Evolutionary conservation across 2,329 filamentous ascomycete species (phyloP).

Genomic region (Thielaviopsis populi): DNA sequence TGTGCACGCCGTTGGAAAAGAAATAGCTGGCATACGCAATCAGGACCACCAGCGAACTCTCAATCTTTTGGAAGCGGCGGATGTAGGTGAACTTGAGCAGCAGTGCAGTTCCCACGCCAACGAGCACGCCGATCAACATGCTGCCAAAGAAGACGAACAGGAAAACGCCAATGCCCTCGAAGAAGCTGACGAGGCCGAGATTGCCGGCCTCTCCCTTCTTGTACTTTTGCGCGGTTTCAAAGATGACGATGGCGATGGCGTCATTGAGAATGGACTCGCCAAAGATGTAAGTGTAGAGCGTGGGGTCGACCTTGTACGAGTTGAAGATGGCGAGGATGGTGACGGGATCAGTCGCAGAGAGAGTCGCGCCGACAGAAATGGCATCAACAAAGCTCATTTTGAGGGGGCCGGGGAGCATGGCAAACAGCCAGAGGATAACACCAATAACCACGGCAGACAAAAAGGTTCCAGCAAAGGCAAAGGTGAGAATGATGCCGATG

Average conservation of each 20-base stretch:
- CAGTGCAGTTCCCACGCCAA: slow-evolving; percentile 76
- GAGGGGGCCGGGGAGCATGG: slow-evolving; percentile 67
- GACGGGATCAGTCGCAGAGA: slow-evolving; percentile 93
- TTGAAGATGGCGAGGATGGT: slow-evolving; percentile 99
- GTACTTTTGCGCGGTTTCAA: slow-evolving; percentile 93
- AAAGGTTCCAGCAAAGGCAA: slow-evolving; percentile 93
- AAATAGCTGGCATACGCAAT: slow-evolving; percentile 96
- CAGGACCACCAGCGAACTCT: slow-evolving; percentile 85
- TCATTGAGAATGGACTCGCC: slow-evolving; percentile 97
- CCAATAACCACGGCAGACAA: slow-evolving; percentile 93
- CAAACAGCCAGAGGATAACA: slow-evolving; percentile 76
- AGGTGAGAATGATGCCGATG: slow-evolving; percentile 91
- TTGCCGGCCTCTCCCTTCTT: slow-evolving; percentile 57
- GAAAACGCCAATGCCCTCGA: slow-evolving; percentile 89
- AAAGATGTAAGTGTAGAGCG: slow-evolving; percentile 97
- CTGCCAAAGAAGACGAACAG: slow-evolving; percentile 92
- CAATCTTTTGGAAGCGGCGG: slow-evolving; percentile 83
- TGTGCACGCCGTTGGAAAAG: slow-evolving; percentile 86
- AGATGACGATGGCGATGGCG: slow-evolving; percentile 94
- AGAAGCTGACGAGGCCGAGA: slow-evolving; percentile 64
- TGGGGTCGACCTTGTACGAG: slow-evolving; percentile 96
- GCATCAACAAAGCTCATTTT: slow-evolving; percentile 87
- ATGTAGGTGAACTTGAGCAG: slow-evolving; percentile 91
- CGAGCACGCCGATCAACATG: slow-evolving; percentile 70
- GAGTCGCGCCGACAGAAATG: slow-evolving; percentile 86